Evolutionary conservation across 2,329 filamentous ascomycete species (phyloP).

Genomic region (Aspergillus tamarii): DNA sequence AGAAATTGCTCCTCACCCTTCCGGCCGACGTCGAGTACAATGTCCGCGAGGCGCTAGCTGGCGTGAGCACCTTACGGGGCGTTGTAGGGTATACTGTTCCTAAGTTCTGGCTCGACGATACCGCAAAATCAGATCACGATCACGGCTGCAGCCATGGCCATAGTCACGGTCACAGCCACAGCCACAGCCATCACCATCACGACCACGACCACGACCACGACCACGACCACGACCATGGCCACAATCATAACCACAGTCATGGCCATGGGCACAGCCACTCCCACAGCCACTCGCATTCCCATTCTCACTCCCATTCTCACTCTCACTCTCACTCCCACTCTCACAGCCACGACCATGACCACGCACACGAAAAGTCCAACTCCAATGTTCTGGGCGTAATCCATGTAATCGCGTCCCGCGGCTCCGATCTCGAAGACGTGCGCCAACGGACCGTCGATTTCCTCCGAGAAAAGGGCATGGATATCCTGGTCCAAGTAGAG

Average conservation of each 20-base stretch:
- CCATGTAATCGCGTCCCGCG: constrained; percentile 76
- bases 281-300: constrained; percentile 35
- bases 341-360: constrained; percentile 24
- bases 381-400: constrained; percentile 74
- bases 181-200: constrained; percentile 31
- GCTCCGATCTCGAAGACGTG: constrained; percentile 79
- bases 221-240: constrained; percentile 34
- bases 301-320: constrained; percentile 31
- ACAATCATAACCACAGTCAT: constrained; percentile 34
- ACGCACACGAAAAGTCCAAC: constrained; percentile 21
- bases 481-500: constrained; percentile 87
- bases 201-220: constrained; percentile 34
- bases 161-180: constrained; percentile 32
- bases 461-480: constrained; percentile 70
- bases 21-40: constrained; percentile 85
- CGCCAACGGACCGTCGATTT: constrained; percentile 75
- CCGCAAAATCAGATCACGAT: constrained; percentile 46
- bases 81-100: constrained; percentile 85
- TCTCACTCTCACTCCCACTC: constrained; percentile 30
- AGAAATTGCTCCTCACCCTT: constrained; percentile 79
- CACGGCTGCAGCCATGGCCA: constrained; percentile 40
- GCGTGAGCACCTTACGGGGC: constrained; percentile 78
- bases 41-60: constrained; percentile 81
- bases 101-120: constrained; percentile 89
- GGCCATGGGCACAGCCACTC: constrained; percentile 31